Base-by-base conservation (phyloP, 495 filamentous ascomycete species). In the Penicillium pulvis region DNA sequence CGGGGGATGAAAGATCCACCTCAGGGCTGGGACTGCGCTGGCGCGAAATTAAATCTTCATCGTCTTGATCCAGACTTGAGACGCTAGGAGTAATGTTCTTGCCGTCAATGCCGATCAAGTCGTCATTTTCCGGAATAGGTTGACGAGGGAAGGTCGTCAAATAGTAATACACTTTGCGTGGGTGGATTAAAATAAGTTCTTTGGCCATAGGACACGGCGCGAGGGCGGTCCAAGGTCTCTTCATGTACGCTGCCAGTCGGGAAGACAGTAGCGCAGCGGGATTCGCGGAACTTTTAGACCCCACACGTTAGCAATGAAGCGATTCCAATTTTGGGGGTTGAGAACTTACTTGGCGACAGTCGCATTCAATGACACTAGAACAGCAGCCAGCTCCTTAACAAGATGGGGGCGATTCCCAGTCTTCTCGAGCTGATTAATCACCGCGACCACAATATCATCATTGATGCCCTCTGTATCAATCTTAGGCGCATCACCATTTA, bases 221-320 rank as follows among this genome's bases (percentile, higher is more conserved):
- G 20, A 87, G 74, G 20, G 90, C 86, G 2, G 87, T 87, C 92
- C 92, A 97, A 24, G 89, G 73, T 58, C 94, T 90, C 78, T 93
- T 92, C 63, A 97, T 82, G 79, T 96, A 98, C 47, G 87, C 81
- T 24, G 91, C 86, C 53, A 98, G 79, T 60, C 94, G 88, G 33
- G 95, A 97, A 6, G 93, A 96, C 60, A 98, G 90, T 64, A 98
- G 90, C 49, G 94, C 93, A 65, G 89, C 88, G 26, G 93, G 94
- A 71, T 98, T 98, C 24, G 93, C 92, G 53, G 94, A 97, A 72
- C 94, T 98, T 71, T 16, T 31, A 26, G 5, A 51, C 14, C 3
- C n/a, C 36, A 16, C 49, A 57, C 49, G 76, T 81, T 63, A 82
- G 74, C 42, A 3, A 59, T 58, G 26, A 9, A 16, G n/a, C n/a